Evolutionary conservation across 1,284 basidiomycete genomes (phyloP), one percentile per base, ranked within the genome.

Genomic region (Ceratobasidium sp.): DNA sequence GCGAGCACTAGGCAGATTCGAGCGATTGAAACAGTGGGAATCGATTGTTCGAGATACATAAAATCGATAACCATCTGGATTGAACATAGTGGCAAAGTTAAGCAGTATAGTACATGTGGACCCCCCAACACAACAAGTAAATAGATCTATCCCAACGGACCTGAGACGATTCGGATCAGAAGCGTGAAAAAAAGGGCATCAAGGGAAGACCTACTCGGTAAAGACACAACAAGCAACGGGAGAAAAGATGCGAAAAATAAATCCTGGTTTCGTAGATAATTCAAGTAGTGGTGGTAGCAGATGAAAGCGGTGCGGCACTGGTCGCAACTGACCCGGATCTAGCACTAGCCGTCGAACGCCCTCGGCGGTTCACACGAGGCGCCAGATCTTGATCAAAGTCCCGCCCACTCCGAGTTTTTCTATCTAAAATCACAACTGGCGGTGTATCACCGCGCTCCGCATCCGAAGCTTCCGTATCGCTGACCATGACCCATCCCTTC

Each of bases 401-500:
- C n/a, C 62, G 62, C n/a, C 62, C 62, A 34, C 62, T 67, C 23
- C 62, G n/a, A n/a, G 62, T 67, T 30, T 50, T 48, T 23, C 41
- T 67, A 30, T 67, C 62, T 18, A 67, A 34, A 41, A 67, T 67
- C 9, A 50, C 46, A 8, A 67, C 50, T 6, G 62, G 62, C 9
- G 62, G 62, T 14, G 50, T 55, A 55, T 34, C 36, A 1, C 46
- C 46, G 21, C 62, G 62, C 36, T 67, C 62, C n/a, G 18, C 48
- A 34, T 67, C 62, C 46, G 62, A 67, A 30, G 9, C 62, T 23
- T 67, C 62, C n/a, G 62, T 67, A 26, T 67, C 62, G 62, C 62
- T 67, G 10, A 67, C 62, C 46, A 67, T 67, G 21, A 67, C 62
- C 62, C 62, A 67, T n/a, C 62, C 62, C 34, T 67, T 67, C 62